phyloP scores from a whole-genome alignment of 192 early-diverging fungal species.

The Dissophora ornata region DNA sequence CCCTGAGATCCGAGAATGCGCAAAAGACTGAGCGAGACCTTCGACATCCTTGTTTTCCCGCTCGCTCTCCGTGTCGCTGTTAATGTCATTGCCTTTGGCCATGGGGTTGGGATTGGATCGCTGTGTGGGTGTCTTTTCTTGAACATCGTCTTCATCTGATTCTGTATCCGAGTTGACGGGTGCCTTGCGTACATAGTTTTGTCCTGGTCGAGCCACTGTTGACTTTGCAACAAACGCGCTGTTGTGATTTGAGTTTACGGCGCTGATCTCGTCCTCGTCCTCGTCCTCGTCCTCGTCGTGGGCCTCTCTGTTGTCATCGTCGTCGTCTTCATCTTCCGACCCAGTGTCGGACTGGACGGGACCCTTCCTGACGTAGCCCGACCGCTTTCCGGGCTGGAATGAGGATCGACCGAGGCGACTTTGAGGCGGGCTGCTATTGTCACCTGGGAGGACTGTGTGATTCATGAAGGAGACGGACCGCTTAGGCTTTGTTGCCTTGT shows the following conservation, averaged over 20 bases:
- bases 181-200: conserved; percentile 46
- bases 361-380: conserved; percentile 34
- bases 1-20: conserved; percentile 8
- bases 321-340: conserved; percentile 8
- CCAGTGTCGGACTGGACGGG: conserved; percentile 32
- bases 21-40: conserved; percentile 2
- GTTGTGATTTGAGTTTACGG: too few species aligned
- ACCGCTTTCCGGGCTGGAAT: conserved; percentile 26
- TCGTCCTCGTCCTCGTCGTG: conserved; percentile 1
- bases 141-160: conserved; percentile 28
- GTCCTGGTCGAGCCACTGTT: conserved; percentile 15
- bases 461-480: conserved; percentile 38
- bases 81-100: neutral
- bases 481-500: conserved; percentile 28
- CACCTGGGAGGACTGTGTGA: conserved; percentile 1
- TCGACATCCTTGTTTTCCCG: conserved; percentile 3
- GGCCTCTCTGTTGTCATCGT: neutral
- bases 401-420: conserved; percentile 13
- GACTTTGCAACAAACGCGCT: neutral
- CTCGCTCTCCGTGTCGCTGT: conserved; percentile 15
- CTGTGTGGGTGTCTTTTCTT: too few species aligned
- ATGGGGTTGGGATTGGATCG: too few species aligned
- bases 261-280: neutral
- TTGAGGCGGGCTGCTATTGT: neutral
- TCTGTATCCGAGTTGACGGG: conserved; percentile 48